phyloP scores from a whole-genome alignment of 129 eudicot genomes.

The Glebionis coronaria region DNA sequence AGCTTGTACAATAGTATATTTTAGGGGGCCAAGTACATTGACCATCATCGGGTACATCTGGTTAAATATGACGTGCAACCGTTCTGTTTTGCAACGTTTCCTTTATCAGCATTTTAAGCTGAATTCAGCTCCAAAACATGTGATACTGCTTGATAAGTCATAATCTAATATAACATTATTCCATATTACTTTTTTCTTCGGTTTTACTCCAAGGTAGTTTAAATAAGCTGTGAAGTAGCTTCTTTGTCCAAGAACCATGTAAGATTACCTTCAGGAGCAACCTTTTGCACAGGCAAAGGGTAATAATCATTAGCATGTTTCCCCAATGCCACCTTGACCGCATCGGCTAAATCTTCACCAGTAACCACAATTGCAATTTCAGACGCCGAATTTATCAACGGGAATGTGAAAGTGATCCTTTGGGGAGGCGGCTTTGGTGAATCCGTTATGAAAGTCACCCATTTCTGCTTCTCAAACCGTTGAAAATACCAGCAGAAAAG shows the following conservation, averaged over 20 bases:
- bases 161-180: background rate
- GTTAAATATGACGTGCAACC: no score
- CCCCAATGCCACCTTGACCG: conserved; percentile 43
- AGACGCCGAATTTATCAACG: conserved; percentile 63
- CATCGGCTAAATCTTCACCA: conserved; percentile 51
- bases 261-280: conserved; percentile 42
- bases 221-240: conserved; percentile 36
- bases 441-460: conserved; percentile 73
- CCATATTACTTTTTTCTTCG: no score
- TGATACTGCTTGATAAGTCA: background rate
- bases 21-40: no score
- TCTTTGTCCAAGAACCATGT: conserved; percentile 62
- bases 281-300: conserved; percentile 46
- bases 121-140: background rate
- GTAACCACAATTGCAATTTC: conserved; percentile 63
- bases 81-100: no score
- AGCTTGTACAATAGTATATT: no score
- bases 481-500: conserved; percentile 51
- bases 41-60: no score
- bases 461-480: conserved; percentile 45
- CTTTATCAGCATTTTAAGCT: no score
- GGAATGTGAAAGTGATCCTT: conserved; percentile 79
- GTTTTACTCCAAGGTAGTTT: background rate
- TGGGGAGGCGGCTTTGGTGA: conserved; percentile 73
- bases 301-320: conserved; percentile 17